Percentiles rank a stretch among this genome's conserved stretches.
These are phyloP conservation scores for Ganoderma meredithae DNA, from an alignment of 1,284 basidiomycete genomes.

Conservation along the genomic window DNA sequence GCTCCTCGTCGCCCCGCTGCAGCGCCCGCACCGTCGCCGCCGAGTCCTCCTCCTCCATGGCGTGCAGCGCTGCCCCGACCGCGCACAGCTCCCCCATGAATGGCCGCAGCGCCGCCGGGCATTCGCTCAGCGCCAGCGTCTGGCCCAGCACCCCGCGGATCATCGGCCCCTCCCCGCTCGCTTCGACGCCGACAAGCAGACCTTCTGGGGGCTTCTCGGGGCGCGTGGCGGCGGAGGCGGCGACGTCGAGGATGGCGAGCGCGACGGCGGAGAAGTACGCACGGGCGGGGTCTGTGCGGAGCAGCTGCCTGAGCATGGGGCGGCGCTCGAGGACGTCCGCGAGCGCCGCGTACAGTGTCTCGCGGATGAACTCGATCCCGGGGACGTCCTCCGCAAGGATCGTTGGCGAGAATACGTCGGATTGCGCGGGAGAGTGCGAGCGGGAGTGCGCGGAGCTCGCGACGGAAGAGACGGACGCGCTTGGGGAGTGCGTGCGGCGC, in stretches of 20 bases:
- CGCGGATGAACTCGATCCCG: conserved; percentile 77
- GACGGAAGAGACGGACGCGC: conserved; percentile 36
- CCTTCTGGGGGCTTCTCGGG: conserved; percentile 12
- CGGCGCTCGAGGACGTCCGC: conserved; percentile 68
- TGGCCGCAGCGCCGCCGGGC: conserved; percentile 65
- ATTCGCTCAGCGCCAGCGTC: conserved; percentile 57
- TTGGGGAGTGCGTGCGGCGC: conserved; percentile 38
- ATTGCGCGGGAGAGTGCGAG: conserved; percentile 21
- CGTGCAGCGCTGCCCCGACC: conserved; percentile 59
- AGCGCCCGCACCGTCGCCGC: conserved; percentile 56
- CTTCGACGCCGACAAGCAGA: no score
- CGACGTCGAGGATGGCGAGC: conserved; percentile 75
- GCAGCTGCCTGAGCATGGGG: conserved; percentile 58
- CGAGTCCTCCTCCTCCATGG: conserved; percentile 66
- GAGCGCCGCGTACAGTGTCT: conserved; percentile 82
- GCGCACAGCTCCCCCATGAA: conserved; percentile 72
- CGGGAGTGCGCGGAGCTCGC: conserved; percentile 13
- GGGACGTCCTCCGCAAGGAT: conserved; percentile 63
- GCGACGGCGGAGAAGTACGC: conserved; percentile 82
- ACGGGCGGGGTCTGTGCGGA: conserved; percentile 67
- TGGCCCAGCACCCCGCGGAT: conserved; percentile 66
- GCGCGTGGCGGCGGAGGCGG: conserved; percentile 52
- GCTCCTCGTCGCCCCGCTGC: conserved; percentile 49
- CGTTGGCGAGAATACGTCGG: conserved; percentile 40
- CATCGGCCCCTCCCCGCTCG: conserved; percentile 48